Base-by-base conservation (phyloP, 2,329 filamentous ascomycete genomes). In the Sclerotinia subarctica region DNA sequence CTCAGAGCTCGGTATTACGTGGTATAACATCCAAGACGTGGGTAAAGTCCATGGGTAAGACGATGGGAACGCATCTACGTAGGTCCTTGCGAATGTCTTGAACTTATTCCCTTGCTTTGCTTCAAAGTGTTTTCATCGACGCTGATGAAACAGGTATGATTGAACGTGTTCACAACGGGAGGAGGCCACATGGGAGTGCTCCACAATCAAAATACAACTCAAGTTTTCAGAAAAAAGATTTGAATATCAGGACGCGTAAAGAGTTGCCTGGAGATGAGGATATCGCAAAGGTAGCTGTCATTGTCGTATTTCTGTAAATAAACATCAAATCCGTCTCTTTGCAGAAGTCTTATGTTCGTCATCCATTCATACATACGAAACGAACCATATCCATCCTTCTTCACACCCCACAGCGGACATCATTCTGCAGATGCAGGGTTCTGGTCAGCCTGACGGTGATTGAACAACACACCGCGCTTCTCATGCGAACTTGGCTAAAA, bases 401-500 rank as follows among this genome's bases (percentile, higher is more conserved):
- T 65, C 64, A 56, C 35, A 70, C 69, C 69, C 72, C 69, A 70
- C 69, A 69, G 63, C 52, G 44, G 13, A 44, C 49, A 66, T 70
- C 65, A 68, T 72, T 60, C 72, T 72, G 72, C 73, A 74, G 47
- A 62, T 70, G 69, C 71, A 74, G 69, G 72, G 73, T 70, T 72
- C 38, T 62, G 57, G 68, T 70, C 70, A 73, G 73, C 72, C 72
- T 73, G 70, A 71, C 70, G 68, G 58, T 68, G 63, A 59, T 59
- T 66, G 65, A 71, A 72, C 74, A 76, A 70, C 73, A 72, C 72
- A 75, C 69, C 72, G 72, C 70, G 71, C 70, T 72, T 72, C 71
- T 72, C 66, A 64, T 69, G 69, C 72, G 69, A 71, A 71, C 69
- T 68, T 67, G 44, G 62, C 65, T 64, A 54, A 67, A 66, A 64